Evolutionary conservation across 1,284 basidiomycete species (phyloP).

Genomic region (Malassezia slooffiae): DNA sequence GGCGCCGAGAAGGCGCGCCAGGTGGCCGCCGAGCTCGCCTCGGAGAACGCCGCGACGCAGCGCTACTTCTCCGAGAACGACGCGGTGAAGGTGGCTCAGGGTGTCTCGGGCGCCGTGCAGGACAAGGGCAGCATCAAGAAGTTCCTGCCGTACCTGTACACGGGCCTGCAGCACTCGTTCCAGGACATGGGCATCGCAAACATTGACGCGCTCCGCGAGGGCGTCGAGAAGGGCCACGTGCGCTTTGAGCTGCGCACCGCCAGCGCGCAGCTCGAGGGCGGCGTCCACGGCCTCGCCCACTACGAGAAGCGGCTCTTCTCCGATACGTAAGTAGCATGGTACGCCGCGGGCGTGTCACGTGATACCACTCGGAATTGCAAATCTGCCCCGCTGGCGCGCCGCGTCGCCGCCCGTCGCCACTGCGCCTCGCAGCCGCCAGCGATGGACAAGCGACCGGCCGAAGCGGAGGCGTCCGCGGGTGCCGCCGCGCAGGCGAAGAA

Average conservation of each 20-base stretch:
- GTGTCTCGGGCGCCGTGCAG: constrained; percentile 89
- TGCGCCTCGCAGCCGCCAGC: too few relatives aligned
- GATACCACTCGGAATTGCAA: not conserved
- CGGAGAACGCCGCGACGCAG: constrained; percentile 87
- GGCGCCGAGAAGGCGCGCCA: constrained; percentile 51
- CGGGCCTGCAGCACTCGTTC: constrained; percentile 86
- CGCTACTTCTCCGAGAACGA: constrained; percentile 95
- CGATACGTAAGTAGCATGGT: not conserved
- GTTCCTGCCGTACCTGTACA: constrained; percentile 82
- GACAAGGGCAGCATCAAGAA: constrained; percentile 83
- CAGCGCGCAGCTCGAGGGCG: constrained; percentile 89
- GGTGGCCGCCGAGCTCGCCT: constrained; percentile 48
- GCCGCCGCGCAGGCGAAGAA: constrained; percentile 2
- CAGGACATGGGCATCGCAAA: constrained; percentile 81
- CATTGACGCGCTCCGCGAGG: constrained; percentile 56
- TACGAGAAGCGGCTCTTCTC: constrained; percentile 58
- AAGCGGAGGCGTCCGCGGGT: not conserved
- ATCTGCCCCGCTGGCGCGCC: not conserved
- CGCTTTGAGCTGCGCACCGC: constrained; percentile 90
- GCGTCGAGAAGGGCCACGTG: constrained; percentile 59
- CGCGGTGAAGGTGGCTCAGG: constrained; percentile 81
- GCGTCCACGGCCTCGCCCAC: constrained; percentile 63
- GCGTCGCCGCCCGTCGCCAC: not conserved
- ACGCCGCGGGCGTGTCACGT: not conserved
- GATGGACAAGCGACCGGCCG: constrained; percentile 10